Base-by-base conservation (phyloP, 2,329 filamentous ascomycete genomes). In the Diaporthe vexans region DNA sequence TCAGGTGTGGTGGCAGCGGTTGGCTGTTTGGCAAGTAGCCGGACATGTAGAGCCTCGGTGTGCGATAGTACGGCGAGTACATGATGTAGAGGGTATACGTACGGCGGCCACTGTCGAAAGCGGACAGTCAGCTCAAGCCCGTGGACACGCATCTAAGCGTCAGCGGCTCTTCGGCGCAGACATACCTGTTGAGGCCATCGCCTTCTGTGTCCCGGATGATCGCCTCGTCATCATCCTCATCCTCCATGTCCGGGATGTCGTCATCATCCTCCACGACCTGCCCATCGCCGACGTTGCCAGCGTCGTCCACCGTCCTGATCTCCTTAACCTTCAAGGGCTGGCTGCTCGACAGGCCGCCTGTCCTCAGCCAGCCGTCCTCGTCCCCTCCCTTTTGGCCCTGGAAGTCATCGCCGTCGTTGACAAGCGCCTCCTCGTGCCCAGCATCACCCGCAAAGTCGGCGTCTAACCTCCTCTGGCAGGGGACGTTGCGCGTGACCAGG, bases 81-180 rank as follows among this genome's bases (percentile, higher is more conserved):
- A 95, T 97, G 81, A 99, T 98, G 88, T 99, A 99, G 78, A 99
- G 93, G 58, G 94, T 98, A 84, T 99, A 99, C n/a, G 94, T 97
- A 78, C 97, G 94, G 69, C 94, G 90, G 71, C 94, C 92, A 73
- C 94, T 97, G 77, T 70, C 29, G 46, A 5, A 15, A 63, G 72
- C 76, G 52, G 78, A 77, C 76, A 78, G 54, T 57, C 35, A 48
- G 72, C 29, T 7, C 21, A 71, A 78, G 35, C 59, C 17, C 17
- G 76, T 76, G 78, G 15, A 19, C 54, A 46, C 10, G 5, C 9
- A 15, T 19, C n/a, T 19, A 24, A 19, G 24, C 70, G 26, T 10
- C 21, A 21, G 26, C 40, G 33, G 35, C 48, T 7, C 48, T 21
- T 29, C 21, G 54, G 37, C 17, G 68, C 40, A 52, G 3, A 77